Evolutionary conservation across 306 rosid genomes (phyloP).

Genomic region (Cyclanthera cordifolia): DNA sequence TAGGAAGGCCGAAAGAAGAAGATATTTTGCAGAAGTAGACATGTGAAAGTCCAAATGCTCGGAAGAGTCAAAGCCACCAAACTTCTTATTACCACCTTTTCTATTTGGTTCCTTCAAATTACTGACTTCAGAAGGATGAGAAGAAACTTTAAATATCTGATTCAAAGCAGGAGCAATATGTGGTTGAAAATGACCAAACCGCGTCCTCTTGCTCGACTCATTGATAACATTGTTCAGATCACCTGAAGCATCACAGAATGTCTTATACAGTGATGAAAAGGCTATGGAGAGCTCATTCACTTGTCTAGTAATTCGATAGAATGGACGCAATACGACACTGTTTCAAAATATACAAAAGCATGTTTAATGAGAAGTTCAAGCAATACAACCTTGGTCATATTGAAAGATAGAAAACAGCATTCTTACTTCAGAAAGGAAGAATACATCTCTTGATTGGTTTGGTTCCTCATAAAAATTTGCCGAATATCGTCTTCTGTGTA

Average conservation of each 20-base stretch:
- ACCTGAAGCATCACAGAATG: constrained; percentile 52
- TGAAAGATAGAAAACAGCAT: background rate
- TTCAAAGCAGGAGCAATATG: constrained; percentile 56
- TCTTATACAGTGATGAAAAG: constrained; percentile 48
- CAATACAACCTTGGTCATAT: constrained; percentile 11
- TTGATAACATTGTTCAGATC: constrained; percentile 43
- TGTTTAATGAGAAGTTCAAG: constrained; percentile 9
- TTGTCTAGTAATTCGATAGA: constrained; percentile 59
- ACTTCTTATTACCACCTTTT: constrained; percentile 37
- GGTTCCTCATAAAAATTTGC: constrained; percentile 47
- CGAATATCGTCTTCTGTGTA: constrained; percentile 58
- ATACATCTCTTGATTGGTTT: constrained; percentile 54
- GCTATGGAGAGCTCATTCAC: constrained; percentile 54
- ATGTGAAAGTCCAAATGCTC: constrained; percentile 61
- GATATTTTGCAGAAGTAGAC: constrained; percentile 85
- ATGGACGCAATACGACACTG: constrained; percentile 60
- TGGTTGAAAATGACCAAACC: constrained; percentile 45
- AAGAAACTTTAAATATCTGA: constrained; percentile 59
- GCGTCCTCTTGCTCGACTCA: constrained; percentile 49
- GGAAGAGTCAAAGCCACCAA: constrained; percentile 29
- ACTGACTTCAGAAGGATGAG: constrained; percentile 35
- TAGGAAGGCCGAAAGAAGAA: constrained; percentile 85
- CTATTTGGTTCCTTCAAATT: constrained; percentile 30
- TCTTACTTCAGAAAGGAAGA: constrained; percentile 72
- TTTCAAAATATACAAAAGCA: constrained; percentile 18